Conservation (phyloP, 345 rosid species). For the Hibiscus mutabilis region DNA sequence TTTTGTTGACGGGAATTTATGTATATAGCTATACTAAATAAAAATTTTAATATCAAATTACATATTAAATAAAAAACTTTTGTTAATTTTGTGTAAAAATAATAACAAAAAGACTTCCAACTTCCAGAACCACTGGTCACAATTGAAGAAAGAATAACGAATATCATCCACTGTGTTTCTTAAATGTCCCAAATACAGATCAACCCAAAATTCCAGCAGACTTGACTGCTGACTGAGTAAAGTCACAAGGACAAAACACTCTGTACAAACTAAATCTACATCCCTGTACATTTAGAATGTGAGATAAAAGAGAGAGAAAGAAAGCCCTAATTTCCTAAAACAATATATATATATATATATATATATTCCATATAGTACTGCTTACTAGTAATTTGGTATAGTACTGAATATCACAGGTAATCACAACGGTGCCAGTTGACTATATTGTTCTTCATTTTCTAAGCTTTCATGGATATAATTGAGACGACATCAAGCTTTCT, state of each 20-base stretch:
- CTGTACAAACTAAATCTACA: slow-evolving; percentile 22
- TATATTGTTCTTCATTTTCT: neutral
- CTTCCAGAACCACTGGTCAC: neutral
- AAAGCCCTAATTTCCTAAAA: slow-evolving; percentile 2
- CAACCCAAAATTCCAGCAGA: slow-evolving; percentile 16
- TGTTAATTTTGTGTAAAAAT: neutral
- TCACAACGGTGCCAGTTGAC: neutral
- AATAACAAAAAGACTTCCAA: neutral
- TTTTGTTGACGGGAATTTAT: too few species aligned
- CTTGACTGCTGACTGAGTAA: neutral
- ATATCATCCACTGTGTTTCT: neutral
- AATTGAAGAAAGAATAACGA: slow-evolving; percentile 7
- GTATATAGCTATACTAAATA: too few species aligned
- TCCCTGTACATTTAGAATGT: slow-evolving; percentile 25
- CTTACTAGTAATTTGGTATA: neutral
- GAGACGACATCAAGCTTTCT: neutral
- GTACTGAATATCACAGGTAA: neutral
- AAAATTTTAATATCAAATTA: too few species aligned
- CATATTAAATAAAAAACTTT: too few species aligned
- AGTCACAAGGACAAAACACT: neutral
- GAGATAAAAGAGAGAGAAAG: neutral
- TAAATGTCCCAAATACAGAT: neutral
- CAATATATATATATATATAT: neutral
- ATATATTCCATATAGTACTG: neutral
- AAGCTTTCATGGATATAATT: neutral